These are phyloP conservation scores for Candida qinlingensis DNA, from an alignment of 805 yeast genomes.

Conservation along the genomic window DNA sequence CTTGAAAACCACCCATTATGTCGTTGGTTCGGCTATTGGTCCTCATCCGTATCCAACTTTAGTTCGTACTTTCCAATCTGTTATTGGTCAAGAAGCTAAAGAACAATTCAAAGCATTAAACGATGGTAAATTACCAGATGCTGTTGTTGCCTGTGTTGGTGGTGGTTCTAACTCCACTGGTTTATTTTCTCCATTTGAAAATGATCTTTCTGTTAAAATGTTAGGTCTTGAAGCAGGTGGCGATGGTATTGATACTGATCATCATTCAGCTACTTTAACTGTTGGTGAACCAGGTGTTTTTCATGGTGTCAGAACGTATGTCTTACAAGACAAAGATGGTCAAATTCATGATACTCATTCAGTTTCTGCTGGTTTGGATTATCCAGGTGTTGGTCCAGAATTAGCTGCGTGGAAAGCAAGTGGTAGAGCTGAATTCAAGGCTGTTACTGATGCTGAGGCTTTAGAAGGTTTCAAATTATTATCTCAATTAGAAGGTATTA, in stretches of 20 bases:
- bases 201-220: slow-evolving; percentile 69
- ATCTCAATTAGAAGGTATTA: slow-evolving; percentile 94
- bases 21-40: slow-evolving; percentile 97
- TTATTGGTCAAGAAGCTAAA: slow-evolving; percentile 92
- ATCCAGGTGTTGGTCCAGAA: slow-evolving; percentile 99
- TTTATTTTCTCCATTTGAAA: slow-evolving; percentile 89
- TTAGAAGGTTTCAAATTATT: slow-evolving; percentile 82
- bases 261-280: slow-evolving; percentile 93
- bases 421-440: slow-evolving; percentile 86
- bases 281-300: slow-evolving; percentile 95
- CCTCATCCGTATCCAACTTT: slow-evolving; percentile 99
- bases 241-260: slow-evolving; percentile 84
- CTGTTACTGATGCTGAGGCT: slow-evolving; percentile 96
- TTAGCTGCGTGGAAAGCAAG: slow-evolving; percentile 90
- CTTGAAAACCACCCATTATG: slow-evolving; percentile 81
- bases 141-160: slow-evolving; percentile 97
- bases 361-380: slow-evolving; percentile 96
- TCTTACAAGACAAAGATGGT: slow-evolving; percentile 87
- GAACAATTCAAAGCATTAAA: slow-evolving; percentile 79
- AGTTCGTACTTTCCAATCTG: slow-evolving; percentile 97
- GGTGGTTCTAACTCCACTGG: slow-evolving; percentile 98
- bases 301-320: slow-evolving; percentile 95
- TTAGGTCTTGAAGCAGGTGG: slow-evolving; percentile 99
- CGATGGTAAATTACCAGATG: slow-evolving; percentile 82
- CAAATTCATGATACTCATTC: slow-evolving; percentile 98